Conservation (phyloP, 371 early-diverging fungal genomes). For the Rhizopus sp. region DNA sequence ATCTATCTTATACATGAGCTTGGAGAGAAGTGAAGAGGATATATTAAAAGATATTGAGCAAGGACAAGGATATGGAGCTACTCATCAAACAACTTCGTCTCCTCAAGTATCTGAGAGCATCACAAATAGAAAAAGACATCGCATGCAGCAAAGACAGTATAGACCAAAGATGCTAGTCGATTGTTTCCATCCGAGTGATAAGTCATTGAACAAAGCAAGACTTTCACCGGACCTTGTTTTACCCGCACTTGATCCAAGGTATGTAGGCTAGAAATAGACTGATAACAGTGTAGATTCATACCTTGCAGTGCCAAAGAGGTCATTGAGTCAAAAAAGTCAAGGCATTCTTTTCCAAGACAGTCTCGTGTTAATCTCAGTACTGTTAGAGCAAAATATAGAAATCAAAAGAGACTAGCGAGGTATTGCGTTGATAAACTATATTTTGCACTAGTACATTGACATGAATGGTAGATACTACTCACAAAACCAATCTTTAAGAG, state of each 20-base stretch:
- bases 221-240: conserved; percentile 30
- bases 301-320: conserved; percentile 25
- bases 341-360: conserved; percentile 19
- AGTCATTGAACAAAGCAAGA: neutral
- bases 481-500: conserved; percentile 9
- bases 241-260: conserved; percentile 34
- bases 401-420: conserved; percentile 20
- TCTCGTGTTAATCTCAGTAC: conserved; percentile 32
- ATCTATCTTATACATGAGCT: no score
- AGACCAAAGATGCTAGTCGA: conserved; percentile 10
- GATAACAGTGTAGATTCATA: neutral
- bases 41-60: no score
- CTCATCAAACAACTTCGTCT: no score
- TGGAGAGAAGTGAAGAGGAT: no score
- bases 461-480: neutral
- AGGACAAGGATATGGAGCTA: no score
- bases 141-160: conserved; percentile 22
- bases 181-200: conserved; percentile 3
- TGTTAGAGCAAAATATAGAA: conserved; percentile 37
- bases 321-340: conserved; percentile 9
- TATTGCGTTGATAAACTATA: conserved; percentile 8
- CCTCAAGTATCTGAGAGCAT: conserved; percentile 1
- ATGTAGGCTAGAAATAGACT: neutral
- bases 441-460: neutral
- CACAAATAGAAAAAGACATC: conserved; percentile 15